A percentile compares a stretch with the other conserved stretches of the same genome.
Conservation (phyloP, 805 yeast genomes). For the Ogataea pini region DNA sequence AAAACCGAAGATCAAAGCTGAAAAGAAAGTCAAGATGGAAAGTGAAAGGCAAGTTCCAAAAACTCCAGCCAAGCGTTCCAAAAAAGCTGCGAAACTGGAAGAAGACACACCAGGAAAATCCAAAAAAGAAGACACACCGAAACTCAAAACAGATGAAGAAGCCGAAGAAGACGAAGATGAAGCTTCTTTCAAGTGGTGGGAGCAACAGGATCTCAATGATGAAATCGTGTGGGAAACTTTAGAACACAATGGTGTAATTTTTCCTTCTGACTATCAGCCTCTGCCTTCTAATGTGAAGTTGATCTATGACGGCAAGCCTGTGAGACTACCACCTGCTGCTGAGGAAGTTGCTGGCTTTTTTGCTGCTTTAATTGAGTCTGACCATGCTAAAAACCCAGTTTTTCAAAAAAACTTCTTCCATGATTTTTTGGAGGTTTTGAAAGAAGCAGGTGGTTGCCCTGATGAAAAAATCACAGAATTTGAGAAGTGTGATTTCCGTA, state of each 20-base stretch:
- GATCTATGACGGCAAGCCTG: slow-evolving; percentile 74
- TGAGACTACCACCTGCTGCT: slow-evolving; percentile 72
- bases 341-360: slow-evolving; percentile 97
- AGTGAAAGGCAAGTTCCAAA: slow-evolving; percentile 1
- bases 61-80: slow-evolving; percentile 4
- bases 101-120: not conserved
- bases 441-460: slow-evolving; percentile 66
- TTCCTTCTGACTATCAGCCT: slow-evolving; percentile 91
- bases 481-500: slow-evolving; percentile 71
- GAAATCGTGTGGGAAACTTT: slow-evolving; percentile 83
- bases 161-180: slow-evolving; percentile 49
- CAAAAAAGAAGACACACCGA: slow-evolving; percentile 23
- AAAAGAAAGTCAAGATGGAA: slow-evolving; percentile 12
- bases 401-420: slow-evolving; percentile 85
- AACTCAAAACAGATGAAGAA: slow-evolving; percentile 21
- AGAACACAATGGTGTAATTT: slow-evolving; percentile 87
- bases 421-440: slow-evolving; percentile 70
- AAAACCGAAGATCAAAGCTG: slow-evolving; percentile 20
- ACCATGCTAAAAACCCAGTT: slow-evolving; percentile 83
- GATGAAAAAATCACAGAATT: slow-evolving; percentile 55
- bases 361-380: slow-evolving; percentile 85
- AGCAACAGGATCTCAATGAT: slow-evolving; percentile 69
- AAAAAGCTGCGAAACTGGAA: slow-evolving; percentile 15
- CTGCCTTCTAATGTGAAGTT: slow-evolving; percentile 76
- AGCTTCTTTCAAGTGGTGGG: slow-evolving; percentile 81